Evolutionary conservation across 2,329 filamentous ascomycete genomes (phyloP).

Genomic region (Colletotrichum liriopes): DNA sequence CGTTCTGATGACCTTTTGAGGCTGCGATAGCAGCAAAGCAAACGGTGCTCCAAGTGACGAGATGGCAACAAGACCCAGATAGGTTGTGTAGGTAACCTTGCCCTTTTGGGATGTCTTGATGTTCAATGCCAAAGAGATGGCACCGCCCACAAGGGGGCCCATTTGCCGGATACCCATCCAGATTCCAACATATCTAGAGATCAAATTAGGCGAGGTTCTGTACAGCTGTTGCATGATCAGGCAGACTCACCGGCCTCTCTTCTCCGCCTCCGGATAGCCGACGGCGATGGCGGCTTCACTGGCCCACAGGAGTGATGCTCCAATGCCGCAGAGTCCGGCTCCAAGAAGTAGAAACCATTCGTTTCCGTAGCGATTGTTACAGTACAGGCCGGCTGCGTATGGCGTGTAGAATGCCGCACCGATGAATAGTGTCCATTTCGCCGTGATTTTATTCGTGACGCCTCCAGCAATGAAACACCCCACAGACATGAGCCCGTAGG

Average conservation of each 20-base stretch:
- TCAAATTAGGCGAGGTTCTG: not conserved
- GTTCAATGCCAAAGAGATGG: conserved; percentile 66
- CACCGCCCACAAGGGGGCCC: conserved; percentile 60
- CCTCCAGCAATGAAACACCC: conserved; percentile 39
- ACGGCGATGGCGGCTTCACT: conserved; percentile 61
- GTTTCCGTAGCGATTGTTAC: conserved; percentile 60
- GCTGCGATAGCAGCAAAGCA: conserved; percentile 60
- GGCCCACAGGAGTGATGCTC: conserved; percentile 55
- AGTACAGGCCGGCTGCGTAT: conserved; percentile 60
- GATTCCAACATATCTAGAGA: conserved; percentile 28
- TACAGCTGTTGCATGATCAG: not conserved
- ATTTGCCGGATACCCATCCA: conserved; percentile 39
- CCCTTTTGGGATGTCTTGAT: conserved; percentile 54
- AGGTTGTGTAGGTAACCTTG: conserved; percentile 57
- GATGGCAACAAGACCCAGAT: conserved; percentile 63
- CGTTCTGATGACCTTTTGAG: conserved; percentile 60
- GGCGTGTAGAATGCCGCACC: conserved; percentile 60
- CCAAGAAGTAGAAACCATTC: conserved; percentile 62
- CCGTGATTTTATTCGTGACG: conserved; percentile 33
- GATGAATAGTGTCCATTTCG: conserved; percentile 56
- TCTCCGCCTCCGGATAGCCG: conserved; percentile 76
- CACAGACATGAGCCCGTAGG: conserved; percentile 38
- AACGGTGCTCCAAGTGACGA: conserved; percentile 62
- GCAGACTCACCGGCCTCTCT: conserved; percentile 60
- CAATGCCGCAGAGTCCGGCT: conserved; percentile 57